Evolutionary conservation across 2,329 filamentous ascomycete species (phyloP).

Genomic region (Macroventuria anomochaeta): DNA sequence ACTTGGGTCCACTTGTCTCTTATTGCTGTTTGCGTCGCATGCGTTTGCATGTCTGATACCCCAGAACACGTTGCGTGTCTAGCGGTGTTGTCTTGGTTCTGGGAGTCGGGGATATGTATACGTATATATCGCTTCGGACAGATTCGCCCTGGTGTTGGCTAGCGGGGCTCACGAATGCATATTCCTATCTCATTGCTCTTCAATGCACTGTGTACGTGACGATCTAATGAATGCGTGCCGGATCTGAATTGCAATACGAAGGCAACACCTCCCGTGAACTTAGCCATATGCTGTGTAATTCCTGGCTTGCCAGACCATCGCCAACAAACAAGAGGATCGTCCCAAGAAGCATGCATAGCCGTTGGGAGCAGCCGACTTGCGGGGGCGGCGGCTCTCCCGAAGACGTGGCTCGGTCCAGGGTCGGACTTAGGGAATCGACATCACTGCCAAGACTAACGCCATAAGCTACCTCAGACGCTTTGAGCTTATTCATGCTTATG

Average conservation of each 20-base stretch:
- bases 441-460: neutral
- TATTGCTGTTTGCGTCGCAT: neutral
- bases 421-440: neutral
- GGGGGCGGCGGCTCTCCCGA: neutral
- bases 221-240: too few relatives aligned
- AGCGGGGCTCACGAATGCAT: constrained; percentile 25
- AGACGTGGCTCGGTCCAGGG: neutral
- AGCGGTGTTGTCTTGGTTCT: constrained; percentile 5
- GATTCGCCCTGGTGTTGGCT: constrained; percentile 21
- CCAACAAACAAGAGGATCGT: too few relatives aligned
- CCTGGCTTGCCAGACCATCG: too few relatives aligned
- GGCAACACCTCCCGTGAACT: too few relatives aligned
- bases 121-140: constrained; percentile 1
- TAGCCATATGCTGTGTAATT: too few relatives aligned
- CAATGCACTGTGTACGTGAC: neutral
- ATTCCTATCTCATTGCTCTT: constrained; percentile 3
- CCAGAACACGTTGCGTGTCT: neutral
- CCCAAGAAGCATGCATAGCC: too few relatives aligned
- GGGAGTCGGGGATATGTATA: constrained; percentile 5
- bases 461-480: neutral
- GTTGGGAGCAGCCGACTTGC: neutral
- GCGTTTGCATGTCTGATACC: neutral
- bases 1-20: constrained; percentile 6
- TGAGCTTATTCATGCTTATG: too few relatives aligned
- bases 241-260: too few relatives aligned